These are phyloP conservation scores for Hypoxylon sp. DNA, from an alignment of 2,329 filamentous ascomycete genomes.

Conservation along the genomic window DNA sequence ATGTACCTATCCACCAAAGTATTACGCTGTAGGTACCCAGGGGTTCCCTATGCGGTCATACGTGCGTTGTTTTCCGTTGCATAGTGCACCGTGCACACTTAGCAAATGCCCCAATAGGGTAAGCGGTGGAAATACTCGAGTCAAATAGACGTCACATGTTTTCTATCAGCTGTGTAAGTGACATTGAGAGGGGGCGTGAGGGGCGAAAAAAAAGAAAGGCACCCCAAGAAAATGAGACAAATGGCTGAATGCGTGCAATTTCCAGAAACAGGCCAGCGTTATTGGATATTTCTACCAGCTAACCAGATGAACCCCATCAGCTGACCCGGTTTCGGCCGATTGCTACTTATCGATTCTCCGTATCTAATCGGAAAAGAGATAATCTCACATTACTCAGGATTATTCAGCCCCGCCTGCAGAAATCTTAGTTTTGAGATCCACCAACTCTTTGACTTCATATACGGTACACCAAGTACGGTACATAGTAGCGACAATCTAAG, in stretches of 20 bases:
- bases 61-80: slow-evolving; percentile 31
- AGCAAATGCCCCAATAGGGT: slow-evolving; percentile 10
- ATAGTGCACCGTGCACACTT: slow-evolving; percentile 6
- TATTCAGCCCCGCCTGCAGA: slow-evolving; percentile 17
- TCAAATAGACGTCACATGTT: slow-evolving; percentile 38
- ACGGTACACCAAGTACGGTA: too few species aligned
- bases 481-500: slow-evolving; percentile 3
- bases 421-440: not conserved
- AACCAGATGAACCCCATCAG: slow-evolving; percentile 40
- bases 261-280: slow-evolving; percentile 16
- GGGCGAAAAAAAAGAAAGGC: slow-evolving; percentile 28
- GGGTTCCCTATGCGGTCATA: slow-evolving; percentile 35
- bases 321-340: slow-evolving; percentile 41
- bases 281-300: slow-evolving; percentile 21
- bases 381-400: slow-evolving; percentile 1
- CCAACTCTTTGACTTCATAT: not conserved
- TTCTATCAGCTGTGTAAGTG: slow-evolving; percentile 20
- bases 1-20: slow-evolving; percentile 23
- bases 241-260: slow-evolving; percentile 39
- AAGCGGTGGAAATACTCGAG: not conserved
- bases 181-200: slow-evolving; percentile 19
- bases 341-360: not conserved
- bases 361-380: not conserved
- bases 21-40: slow-evolving; percentile 18
- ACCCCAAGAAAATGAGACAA: slow-evolving; percentile 28